Evolutionary conservation across 2,329 filamentous ascomycete genomes (phyloP).

Genomic region (Verruconis gallopava): DNA sequence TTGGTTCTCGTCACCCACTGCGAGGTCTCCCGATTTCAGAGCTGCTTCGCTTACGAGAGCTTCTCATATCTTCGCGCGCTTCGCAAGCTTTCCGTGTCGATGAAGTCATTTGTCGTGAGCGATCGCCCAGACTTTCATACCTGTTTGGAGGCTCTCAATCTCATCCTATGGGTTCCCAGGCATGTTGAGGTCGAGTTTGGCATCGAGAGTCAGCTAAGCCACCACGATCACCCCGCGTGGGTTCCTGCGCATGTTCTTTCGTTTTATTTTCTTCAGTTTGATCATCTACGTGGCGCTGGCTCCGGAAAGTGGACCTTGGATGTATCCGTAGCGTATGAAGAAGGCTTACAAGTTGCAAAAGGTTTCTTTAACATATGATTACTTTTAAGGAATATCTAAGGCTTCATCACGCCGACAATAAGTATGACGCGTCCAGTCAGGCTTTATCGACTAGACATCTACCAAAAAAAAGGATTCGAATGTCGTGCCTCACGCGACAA

Average conservation of each 20-base stretch:
- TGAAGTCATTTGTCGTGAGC: not conserved
- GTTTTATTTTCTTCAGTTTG: not conserved
- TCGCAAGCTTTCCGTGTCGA: not conserved
- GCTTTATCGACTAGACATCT: no score
- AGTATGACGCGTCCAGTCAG: no score
- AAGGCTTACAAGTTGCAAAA: not conserved
- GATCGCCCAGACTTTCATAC: not conserved
- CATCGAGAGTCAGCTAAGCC: not conserved
- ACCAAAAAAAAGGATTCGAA: no score
- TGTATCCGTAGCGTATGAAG: not conserved
- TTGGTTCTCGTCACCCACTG: not conserved
- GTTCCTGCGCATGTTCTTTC: not conserved
- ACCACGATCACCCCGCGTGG: not conserved
- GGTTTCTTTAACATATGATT: no score
- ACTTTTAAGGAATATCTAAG: no score
- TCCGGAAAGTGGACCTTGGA: not conserved
- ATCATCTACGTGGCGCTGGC: not conserved
- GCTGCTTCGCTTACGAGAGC: not conserved
- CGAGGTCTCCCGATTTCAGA: not conserved
- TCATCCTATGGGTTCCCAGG: not conserved
- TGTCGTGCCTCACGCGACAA: no score
- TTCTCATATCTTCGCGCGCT: not conserved
- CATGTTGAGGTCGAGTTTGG: not conserved
- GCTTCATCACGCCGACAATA: no score
- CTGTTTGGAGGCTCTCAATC: not conserved